A percentile compares a stretch with the other conserved stretches of the same genome.
Conservation (phyloP, 1,139 yeast species). For the Wickerhamomyces sp. region DNA sequence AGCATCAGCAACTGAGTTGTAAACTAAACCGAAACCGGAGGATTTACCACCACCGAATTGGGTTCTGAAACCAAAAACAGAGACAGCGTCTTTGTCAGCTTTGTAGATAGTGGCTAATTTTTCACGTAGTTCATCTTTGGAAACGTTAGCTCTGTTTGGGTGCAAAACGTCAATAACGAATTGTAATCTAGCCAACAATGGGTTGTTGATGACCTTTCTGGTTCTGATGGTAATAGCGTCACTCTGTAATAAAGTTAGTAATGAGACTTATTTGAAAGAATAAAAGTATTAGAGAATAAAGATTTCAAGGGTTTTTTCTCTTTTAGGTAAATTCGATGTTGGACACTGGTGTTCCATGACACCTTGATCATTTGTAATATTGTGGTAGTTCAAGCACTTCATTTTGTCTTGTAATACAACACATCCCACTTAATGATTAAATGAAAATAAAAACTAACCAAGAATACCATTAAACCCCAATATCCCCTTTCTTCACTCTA, state of each 20-base stretch:
- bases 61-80: constrained; percentile 99
- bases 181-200: constrained; percentile 99
- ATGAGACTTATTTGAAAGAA: constrained; percentile 2
- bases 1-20: constrained; percentile 97
- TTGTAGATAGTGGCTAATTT: constrained; percentile 95
- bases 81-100: constrained; percentile 97
- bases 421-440: background rate
- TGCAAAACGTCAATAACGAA: constrained; percentile 99
- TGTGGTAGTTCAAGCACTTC: too few relatives aligned
- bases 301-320: too few relatives aligned
- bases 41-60: constrained; percentile 99
- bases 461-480: background rate
- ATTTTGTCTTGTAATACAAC: background rate
- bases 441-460: background rate
- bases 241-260: constrained; percentile 28
- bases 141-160: constrained; percentile 99
- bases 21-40: constrained; percentile 98
- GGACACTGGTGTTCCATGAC: background rate
- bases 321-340: background rate
- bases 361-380: too few relatives aligned
- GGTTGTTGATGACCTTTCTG: constrained; percentile 99
- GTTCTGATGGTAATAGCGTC: constrained; percentile 99
- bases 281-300: background rate
- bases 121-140: constrained; percentile 99
- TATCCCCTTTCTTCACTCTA: background rate